A percentile compares a stretch with the other conserved stretches of the same genome.
These are phyloP conservation scores for Plasmodium gaboni DNA, from an alignment of 169 alveolate genomes.

Conservation along the genomic window DNA sequence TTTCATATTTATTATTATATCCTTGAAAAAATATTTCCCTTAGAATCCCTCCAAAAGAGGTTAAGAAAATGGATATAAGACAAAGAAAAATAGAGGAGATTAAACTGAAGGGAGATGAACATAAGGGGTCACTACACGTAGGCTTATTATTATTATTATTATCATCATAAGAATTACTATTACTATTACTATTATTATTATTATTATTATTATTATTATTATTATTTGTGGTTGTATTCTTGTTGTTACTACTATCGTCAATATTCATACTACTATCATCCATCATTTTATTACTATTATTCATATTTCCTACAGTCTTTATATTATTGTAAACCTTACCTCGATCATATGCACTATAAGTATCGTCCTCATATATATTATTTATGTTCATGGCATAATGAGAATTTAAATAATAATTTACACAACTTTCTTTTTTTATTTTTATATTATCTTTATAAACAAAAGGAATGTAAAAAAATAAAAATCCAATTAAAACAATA, in stretches of 20 bases:
- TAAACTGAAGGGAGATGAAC: constrained; percentile 29
- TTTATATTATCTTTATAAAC: constrained; percentile 31
- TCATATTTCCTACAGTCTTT: no score
- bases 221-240: no score
- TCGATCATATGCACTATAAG: no score
- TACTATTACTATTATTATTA: not conserved
- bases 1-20: constrained; percentile 10
- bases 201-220: not conserved
- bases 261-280: no score
- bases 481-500: constrained; percentile 45
- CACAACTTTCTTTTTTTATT: constrained; percentile 2
- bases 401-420: constrained; percentile 36
- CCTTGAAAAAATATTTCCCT: constrained; percentile 70
- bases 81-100: constrained; percentile 42
- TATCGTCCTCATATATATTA: not conserved
- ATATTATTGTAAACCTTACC: no score
- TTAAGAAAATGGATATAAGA: constrained; percentile 45
- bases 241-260: no score
- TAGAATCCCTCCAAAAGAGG: constrained; percentile 58
- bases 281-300: no score
- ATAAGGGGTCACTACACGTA: constrained; percentile 4
- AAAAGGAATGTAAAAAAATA: constrained; percentile 58
- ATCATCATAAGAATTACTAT: not conserved
- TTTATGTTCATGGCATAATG: constrained; percentile 10
- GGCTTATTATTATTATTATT: not conserved